These are phyloP conservation scores for Anisogramma anomala DNA, from an alignment of 2,329 filamentous ascomycete species.

Conservation along the genomic window DNA sequence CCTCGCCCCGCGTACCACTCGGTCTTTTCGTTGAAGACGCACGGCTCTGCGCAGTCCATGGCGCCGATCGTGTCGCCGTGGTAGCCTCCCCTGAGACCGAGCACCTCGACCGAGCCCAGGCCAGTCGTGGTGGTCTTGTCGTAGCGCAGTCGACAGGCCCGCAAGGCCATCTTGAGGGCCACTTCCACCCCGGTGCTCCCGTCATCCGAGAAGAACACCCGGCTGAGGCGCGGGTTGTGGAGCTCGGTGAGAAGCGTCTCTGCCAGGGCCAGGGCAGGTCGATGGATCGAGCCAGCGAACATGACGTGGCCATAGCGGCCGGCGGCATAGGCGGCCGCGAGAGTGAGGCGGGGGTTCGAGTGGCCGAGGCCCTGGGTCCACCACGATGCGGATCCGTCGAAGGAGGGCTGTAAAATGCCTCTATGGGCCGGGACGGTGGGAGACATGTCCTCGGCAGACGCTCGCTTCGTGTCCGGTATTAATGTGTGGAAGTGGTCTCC, in stretches of 20 bases:
- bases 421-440: background rate
- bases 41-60: conserved; percentile 75
- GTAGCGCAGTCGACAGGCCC: conserved; percentile 56
- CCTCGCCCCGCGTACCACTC: conserved; percentile 77
- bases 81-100: conserved; percentile 71
- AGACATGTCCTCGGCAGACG: too few relatives aligned
- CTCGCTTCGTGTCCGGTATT: background rate
- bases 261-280: conserved; percentile 61
- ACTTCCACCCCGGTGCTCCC: conserved; percentile 76
- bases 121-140: conserved; percentile 20
- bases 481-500: conserved; percentile 65
- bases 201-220: conserved; percentile 77
- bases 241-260: conserved; percentile 49
- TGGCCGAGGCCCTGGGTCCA: conserved; percentile 86
- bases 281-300: conserved; percentile 71
- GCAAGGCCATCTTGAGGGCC: conserved; percentile 72
- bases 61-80: conserved; percentile 82
- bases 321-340: conserved; percentile 69
- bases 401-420: conserved; percentile 48
- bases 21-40: conserved; percentile 66
- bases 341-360: conserved; percentile 57
- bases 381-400: conserved; percentile 81
- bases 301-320: conserved; percentile 81
- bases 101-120: background rate
- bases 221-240: conserved; percentile 51